Evolutionary conservation across 1,139 yeast species (phyloP).

Genomic region (Taphrina deformans): DNA sequence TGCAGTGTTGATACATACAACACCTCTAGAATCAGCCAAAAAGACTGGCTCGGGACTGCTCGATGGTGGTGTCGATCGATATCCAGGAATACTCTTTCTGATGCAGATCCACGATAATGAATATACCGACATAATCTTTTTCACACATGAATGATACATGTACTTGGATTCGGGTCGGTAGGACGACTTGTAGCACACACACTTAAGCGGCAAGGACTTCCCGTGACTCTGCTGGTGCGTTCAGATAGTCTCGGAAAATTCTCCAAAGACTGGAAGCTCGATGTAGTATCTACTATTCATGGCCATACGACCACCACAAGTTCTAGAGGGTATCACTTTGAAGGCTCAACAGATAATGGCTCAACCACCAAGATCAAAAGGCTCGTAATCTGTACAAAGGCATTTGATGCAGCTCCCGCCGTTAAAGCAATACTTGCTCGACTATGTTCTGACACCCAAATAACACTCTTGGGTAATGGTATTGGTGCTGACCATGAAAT

Average conservation of each 20-base stretch:
- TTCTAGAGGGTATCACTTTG: conserved; percentile 1
- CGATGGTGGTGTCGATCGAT: no score
- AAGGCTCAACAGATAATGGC: neutral
- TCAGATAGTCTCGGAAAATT: neutral
- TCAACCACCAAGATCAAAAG: neutral
- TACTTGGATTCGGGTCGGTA: conserved; percentile 7
- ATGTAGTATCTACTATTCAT: neutral
- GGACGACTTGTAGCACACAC: conserved; percentile 10
- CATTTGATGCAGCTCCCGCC: conserved; percentile 55
- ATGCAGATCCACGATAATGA: neutral
- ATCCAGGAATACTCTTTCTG: neutral
- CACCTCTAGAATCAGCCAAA: no score
- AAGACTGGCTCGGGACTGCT: no score
- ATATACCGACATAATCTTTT: no score
- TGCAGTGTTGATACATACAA: no score
- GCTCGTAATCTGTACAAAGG: conserved; percentile 49
- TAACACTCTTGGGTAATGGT: conserved; percentile 76
- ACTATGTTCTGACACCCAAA: conserved; percentile 52
- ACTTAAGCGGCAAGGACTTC: neutral
- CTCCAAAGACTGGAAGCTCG: neutral
- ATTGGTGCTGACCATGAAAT: conserved; percentile 65
- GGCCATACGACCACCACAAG: neutral
- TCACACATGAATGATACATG: conserved; percentile 3
- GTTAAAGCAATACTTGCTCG: conserved; percentile 51
- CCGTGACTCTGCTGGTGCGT: conserved; percentile 1